phyloP scores from a whole-genome alignment of 2,329 filamentous ascomycete genomes.

The Endothia cerciana region DNA sequence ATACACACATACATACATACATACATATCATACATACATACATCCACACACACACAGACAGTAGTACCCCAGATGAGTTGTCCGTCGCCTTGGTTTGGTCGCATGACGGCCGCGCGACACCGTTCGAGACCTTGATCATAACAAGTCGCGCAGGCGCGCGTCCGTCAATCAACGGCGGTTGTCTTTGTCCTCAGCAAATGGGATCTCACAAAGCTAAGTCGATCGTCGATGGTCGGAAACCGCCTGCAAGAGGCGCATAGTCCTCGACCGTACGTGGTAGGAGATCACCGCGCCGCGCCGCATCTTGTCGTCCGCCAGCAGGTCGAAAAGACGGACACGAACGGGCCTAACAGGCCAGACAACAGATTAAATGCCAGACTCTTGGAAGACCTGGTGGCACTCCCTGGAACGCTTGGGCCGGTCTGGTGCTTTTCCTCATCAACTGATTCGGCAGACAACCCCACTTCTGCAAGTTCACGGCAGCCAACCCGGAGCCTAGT shows the following conservation, averaged over 20 bases:
- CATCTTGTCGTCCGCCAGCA: background rate
- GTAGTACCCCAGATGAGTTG: background rate
- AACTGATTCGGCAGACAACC: slow-evolving; percentile 20
- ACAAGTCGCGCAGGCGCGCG: background rate
- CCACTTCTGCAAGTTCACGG: slow-evolving; percentile 8
- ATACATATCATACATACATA: background rate
- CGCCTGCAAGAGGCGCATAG: background rate
- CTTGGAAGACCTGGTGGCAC: background rate
- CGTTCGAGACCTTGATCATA: background rate
- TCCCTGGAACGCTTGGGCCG: slow-evolving; percentile 10
- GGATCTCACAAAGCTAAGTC: background rate
- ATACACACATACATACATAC: background rate
- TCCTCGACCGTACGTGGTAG: background rate
- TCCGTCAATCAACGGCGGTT: background rate
- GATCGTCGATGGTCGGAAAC: slow-evolving; percentile 1
- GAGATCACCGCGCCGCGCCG: background rate
- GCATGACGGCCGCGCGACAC: slow-evolving; percentile 3
- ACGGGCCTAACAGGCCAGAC: background rate
- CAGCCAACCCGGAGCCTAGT: slow-evolving; percentile 21
- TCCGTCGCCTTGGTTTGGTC: background rate
- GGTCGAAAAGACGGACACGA: background rate
- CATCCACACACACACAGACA: too few relatives aligned
- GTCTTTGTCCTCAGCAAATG: background rate
- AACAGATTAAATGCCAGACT: background rate
- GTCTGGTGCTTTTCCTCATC: slow-evolving; percentile 7